phyloP scores from a whole-genome alignment of 2,329 filamentous ascomycete genomes.

The Dactylonectria macrodidyma region DNA sequence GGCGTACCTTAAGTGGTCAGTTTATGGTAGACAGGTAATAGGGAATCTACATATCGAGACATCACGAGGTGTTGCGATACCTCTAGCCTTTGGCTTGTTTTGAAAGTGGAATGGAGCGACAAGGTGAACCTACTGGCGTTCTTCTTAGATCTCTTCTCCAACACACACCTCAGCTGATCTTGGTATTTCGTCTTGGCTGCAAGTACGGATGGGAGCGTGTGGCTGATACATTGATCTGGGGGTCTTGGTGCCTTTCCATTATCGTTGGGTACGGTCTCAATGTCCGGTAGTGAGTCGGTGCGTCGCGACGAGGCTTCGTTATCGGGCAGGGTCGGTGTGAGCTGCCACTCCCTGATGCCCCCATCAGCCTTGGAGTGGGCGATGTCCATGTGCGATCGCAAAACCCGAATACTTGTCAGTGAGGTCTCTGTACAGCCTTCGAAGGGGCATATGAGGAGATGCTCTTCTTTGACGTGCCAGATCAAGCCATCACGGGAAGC shows the following conservation, averaged over 20 bases:
- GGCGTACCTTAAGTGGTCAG: conserved; percentile 44
- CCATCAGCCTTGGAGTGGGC: conserved; percentile 50
- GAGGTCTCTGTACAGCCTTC: conserved; percentile 55
- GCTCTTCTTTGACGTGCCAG: conserved; percentile 61
- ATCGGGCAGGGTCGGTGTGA: conserved; percentile 28
- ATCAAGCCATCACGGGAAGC: conserved; percentile 55
- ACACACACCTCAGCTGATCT: conserved; percentile 52
- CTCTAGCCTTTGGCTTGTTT: neutral
- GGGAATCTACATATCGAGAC: conserved; percentile 1
- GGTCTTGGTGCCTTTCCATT: neutral
- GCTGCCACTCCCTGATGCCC: conserved; percentile 47
- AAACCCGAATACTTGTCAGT: conserved; percentile 52
- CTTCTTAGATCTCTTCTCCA: conserved; percentile 54
- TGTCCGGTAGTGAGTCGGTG: conserved; percentile 1
- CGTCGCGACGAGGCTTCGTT: neutral
- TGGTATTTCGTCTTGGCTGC: conserved; percentile 55
- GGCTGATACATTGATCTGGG: neutral
- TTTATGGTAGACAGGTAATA: neutral
- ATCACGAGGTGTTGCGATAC: neutral
- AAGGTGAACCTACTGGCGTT: conserved; percentile 43
- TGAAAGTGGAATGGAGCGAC: neutral
- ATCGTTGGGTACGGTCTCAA: conserved; percentile 27
- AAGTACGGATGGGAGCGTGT: conserved; percentile 43
- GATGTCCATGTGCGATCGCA: conserved; percentile 56
- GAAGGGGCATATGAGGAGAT: conserved; percentile 59